Evolutionary conservation across 371 early-diverging fungal genomes (phyloP).

Genomic region (Polyrhizophydium stewartii): DNA sequence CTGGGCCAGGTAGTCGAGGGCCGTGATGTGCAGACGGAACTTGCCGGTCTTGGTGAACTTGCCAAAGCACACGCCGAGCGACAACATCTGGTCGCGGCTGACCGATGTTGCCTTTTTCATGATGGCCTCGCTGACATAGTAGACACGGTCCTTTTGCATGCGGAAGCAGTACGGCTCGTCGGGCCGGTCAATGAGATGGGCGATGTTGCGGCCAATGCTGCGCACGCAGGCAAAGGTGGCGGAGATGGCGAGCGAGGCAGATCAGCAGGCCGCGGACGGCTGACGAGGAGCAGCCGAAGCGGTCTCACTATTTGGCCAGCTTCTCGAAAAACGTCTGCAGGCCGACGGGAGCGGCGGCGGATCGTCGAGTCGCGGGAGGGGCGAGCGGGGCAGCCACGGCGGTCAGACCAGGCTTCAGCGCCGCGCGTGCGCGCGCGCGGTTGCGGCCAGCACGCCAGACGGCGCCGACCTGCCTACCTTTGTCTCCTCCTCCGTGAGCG

Average conservation of each 20-base stretch:
- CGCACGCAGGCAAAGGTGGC: neutral
- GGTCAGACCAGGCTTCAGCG: no score
- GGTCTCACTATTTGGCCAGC: conserved; percentile 87
- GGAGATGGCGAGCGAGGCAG: neutral
- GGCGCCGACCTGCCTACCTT: conserved; percentile 30
- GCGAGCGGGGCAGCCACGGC: no score
- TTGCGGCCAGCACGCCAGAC: no score
- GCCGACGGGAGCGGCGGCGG: neutral
- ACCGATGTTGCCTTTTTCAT: conserved; percentile 83
- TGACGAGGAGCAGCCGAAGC: neutral
- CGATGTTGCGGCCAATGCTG: conserved; percentile 93
- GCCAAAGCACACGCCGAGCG: conserved; percentile 95
- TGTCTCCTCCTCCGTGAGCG: conserved; percentile 92
- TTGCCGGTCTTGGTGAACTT: conserved; percentile 98
- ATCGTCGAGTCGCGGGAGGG: no score
- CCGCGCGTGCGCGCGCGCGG: no score
- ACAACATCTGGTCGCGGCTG: conserved; percentile 83
- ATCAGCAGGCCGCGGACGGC: neutral
- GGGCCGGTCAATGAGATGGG: conserved; percentile 88
- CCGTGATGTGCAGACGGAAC: conserved; percentile 95
- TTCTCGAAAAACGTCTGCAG: conserved; percentile 81
- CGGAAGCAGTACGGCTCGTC: conserved; percentile 96
- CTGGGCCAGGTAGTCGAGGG: conserved; percentile 87
- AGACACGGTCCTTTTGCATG: conserved; percentile 88
- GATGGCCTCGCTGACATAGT: conserved; percentile 91